Base-by-base conservation (phyloP, 2,329 filamentous ascomycete species). In the Apiospora rasikravindrae region DNA sequence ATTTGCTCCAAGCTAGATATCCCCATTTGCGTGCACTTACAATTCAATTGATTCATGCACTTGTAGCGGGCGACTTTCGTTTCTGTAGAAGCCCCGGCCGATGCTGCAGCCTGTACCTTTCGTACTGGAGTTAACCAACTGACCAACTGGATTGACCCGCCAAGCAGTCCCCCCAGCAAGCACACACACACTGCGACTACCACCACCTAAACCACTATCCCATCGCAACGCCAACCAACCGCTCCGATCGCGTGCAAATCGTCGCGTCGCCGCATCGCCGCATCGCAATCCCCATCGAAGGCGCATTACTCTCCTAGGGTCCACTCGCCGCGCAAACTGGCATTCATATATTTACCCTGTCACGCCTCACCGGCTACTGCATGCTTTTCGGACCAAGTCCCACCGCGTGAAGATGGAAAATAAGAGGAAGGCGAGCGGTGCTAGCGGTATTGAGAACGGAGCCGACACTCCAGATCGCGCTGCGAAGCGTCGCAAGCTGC, bases 401-500 rank as follows among this genome's bases (percentile, higher is more conserved):
- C 70, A 45, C 67, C 68, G 69, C 51, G 71, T 74, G 75, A 81
- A 74, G 67, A 90, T 90, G 88, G 88, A 90, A 75, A 84, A 83
- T 79, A 90, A 90, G 82, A 86, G 88, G 75, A 90, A 89, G 77
- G 86, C 86, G 49, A 81, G 80, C 74, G 79, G 81, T 76, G 78
- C 80, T 69, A 86, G 86, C 77, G 84, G 85, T 74, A 80, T 81
- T 72, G 83, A 83, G 71, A 74, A 80, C 69, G 81, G 69, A 42
- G 75, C 82, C 67, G 87, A 89, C 72, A 81, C 81, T 72, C 85
- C 86, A 70, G 87, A 90, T 76, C 86, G 88, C 78, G 85, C 85
- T 71, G 82, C 85, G 8, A 90, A 90, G 83, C 85, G 88, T 77
- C 86, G 86, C 80, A 90, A 84, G 79, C 83, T 82, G 77, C 84